Base-by-base conservation (phyloP, 2,329 filamentous ascomycete genomes). In the Fusarium phyllophilum region DNA sequence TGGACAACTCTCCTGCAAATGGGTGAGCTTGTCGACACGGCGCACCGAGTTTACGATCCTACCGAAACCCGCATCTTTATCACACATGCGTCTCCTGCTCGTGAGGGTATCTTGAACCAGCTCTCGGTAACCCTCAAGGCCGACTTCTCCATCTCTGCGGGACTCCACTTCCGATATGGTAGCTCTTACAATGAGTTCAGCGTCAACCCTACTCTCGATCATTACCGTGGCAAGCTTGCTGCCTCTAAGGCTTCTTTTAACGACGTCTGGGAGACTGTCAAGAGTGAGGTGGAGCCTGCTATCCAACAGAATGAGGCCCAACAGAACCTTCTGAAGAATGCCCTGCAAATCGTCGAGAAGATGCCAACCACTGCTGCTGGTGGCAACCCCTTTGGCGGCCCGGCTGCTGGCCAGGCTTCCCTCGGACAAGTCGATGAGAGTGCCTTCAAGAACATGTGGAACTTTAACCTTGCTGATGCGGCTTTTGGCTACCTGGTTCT, bases 371-470 rank as follows among this genome's bases (percentile, higher is more conserved):
- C 95, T 41, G 96, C 96, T 42, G 97, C 96, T 70, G 96, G 96
- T 62, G 96, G 96, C 29, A 98, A 98, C 82, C 96, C 96, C 11
- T 99, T 99, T 79, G 96, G 96, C 49, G 96, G 96, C 20, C 94
- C 94, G 36, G 90, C 92, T 60, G 90, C 91, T 56, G 93, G 92
- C 44, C 91, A 91, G 57, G 85, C 89, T 60, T 89, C 90, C 66
- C 92, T 94, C 57, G 96, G 96, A 38, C 94, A 97, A 79, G 95
- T 99, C 24, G 96, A 99, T 73, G 96, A 99, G 86, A 98, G 95
- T 79, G 96, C 96, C 3, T 99, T 99, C 89, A 99, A 99, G 87
- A 99, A 99, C 82, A 98, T 98, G 96, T 99, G 96, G 96, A 99
- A 99, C 84, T 99, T 99, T 85, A 98, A 98, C 83, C 85, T 99